These are phyloP conservation scores for Starmerella bombicola DNA, from an alignment of 805 yeast genomes.

Conservation along the genomic window DNA sequence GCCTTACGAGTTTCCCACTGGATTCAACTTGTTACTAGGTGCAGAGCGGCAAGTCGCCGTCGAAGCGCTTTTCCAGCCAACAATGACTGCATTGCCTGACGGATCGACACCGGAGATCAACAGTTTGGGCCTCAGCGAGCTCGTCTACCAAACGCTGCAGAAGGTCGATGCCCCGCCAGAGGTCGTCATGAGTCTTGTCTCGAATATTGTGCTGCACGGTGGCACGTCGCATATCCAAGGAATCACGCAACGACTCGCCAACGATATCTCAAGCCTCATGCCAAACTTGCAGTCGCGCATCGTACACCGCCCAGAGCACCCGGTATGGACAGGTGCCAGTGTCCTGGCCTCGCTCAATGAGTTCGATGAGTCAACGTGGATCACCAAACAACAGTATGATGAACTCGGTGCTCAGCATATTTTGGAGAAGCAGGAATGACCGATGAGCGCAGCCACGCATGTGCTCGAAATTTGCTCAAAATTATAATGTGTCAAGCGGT, in stretches of 20 bases:
- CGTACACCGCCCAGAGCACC: slow-evolving; percentile 61
- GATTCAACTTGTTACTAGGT: slow-evolving; percentile 37
- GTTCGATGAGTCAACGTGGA: slow-evolving; percentile 84
- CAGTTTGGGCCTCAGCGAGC: slow-evolving; percentile 40
- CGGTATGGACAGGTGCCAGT: slow-evolving; percentile 88
- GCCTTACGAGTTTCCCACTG: slow-evolving; percentile 50
- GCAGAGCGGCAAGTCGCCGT: slow-evolving; percentile 43
- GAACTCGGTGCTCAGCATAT: slow-evolving; percentile 80
- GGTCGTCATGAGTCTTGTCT: slow-evolving; percentile 71
- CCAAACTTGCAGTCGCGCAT: slow-evolving; percentile 41
- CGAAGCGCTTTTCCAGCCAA: slow-evolving; percentile 64
- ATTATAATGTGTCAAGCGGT: too few species aligned
- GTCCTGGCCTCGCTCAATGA: slow-evolving; percentile 79
- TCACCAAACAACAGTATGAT: slow-evolving; percentile 70
- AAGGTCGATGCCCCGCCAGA: slow-evolving; percentile 38
- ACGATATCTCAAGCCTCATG: slow-evolving; percentile 53
- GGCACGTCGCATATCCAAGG: slow-evolving; percentile 72
- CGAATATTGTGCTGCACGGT: slow-evolving; percentile 79
- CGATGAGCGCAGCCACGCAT: too few species aligned
- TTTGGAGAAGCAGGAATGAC: slow-evolving; percentile 22
- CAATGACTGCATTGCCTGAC: slow-evolving; percentile 36
- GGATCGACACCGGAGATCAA: slow-evolving; percentile 29
- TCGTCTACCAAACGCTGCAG: slow-evolving; percentile 36
- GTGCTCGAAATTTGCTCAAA: too few species aligned
- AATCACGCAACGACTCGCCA: slow-evolving; percentile 57